Conservation (phyloP, 2,329 filamentous ascomycete genomes). For the Fonsecaea erecta region DNA sequence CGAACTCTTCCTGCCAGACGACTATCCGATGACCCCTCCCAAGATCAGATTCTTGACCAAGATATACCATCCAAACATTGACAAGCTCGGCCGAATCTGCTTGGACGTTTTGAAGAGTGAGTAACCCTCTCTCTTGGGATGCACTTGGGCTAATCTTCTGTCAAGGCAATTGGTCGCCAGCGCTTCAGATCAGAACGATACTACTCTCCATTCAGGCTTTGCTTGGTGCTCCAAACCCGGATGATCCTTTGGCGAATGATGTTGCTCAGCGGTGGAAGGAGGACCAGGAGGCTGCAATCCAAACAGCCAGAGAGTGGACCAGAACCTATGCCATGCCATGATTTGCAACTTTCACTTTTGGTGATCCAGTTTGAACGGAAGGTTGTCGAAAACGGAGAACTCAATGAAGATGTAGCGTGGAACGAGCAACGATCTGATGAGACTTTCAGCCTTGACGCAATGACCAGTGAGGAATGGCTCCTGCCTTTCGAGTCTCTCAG, state of each 20-base stretch:
- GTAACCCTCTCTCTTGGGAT: slow-evolving; percentile 37
- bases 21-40: slow-evolving; percentile 98
- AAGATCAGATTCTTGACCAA: slow-evolving; percentile 99
- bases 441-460: slow-evolving; percentile 7
- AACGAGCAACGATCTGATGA: not conserved
- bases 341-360: not conserved
- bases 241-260: slow-evolving; percentile 97
- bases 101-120: slow-evolving; percentile 95
- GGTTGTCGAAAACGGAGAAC: not conserved
- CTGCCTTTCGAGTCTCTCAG: slow-evolving; percentile 13
- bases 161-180: slow-evolving; percentile 96
- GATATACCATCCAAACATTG: slow-evolving; percentile 99
- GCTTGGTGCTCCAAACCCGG: slow-evolving; percentile 93
- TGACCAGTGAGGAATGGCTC: slow-evolving; percentile 2
- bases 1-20: slow-evolving; percentile 95
- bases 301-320: slow-evolving; percentile 84
- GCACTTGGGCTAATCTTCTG: slow-evolving; percentile 8
- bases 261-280: slow-evolving; percentile 99
- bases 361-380: not conserved
- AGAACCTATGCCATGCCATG: slow-evolving; percentile 67
- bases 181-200: slow-evolving; percentile 96
- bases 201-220: slow-evolving; percentile 98
- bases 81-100: slow-evolving; percentile 95
- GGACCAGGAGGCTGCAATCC: slow-evolving; percentile 87
- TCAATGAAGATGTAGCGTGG: not conserved